Evolutionary conservation across 768 basidiomycete genomes (phyloP), one percentile per base, ranked within the genome.

Genomic region (Megacollybia marginata): DNA sequence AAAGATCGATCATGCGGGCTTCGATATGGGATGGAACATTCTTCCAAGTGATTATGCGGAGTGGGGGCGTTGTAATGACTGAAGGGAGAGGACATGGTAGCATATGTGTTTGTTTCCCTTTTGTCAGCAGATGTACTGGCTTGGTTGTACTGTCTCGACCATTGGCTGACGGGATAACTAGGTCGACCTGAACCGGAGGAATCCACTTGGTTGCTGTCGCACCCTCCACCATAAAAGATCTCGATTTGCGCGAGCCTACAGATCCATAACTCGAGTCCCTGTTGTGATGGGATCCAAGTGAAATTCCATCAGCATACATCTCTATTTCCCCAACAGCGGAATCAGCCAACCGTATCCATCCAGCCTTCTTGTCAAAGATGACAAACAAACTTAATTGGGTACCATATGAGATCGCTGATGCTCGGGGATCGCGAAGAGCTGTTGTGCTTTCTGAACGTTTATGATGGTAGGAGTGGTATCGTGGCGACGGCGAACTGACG

Each of bases 321-420:
- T 86, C 82, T 20, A 92, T 72, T 62, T 92, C 90, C 33, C 83
- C 79, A 7, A 90, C 90, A 19, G 85, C 82, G 31, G 90, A 80
- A 62, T 92, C 89, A 5, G 80, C 78, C 19, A 92, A 62, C 18
- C 90, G 84, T 55, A 92, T 90, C 65, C 88, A 69, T n/a, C 82
- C 79, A 2, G 88, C 88, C 59, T 88, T 92, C 68, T 92, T 92
- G 63, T 92, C 90, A 60, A 92, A 92, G 19, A 83, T 69, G 50
- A 88, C 80, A 59, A 91, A 91, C n/a, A 92, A 67, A 55, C 80
- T 81, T 58, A 88, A 78, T 55, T 90, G 88, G 5, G 76, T 75
- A 16, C 83, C 83, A 58, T 87, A 86, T 49, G 70, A 69, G 5
- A 65, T 61, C 9, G 59, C 58, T 13, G 63, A 50, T 9, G 65